Base-by-base conservation (phyloP, 2,329 filamentous ascomycete species). In the Curvularia sp. region DNA sequence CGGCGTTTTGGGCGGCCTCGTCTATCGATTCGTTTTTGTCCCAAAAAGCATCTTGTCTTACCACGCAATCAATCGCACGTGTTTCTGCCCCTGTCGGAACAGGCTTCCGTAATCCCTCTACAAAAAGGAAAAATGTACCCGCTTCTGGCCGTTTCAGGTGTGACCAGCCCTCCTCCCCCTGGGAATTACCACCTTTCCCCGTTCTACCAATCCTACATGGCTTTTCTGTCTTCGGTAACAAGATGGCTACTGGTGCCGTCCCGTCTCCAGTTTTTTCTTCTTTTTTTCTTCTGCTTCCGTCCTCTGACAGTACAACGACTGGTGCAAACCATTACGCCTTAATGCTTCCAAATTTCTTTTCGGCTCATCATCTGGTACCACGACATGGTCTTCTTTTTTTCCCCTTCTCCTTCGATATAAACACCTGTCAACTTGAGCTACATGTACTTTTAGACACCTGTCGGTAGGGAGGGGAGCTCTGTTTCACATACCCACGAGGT, bases 1-100 rank as follows among this genome's bases (percentile, higher is more conserved):
- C 61, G 74, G 74, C 74, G 74, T 76, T 76, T 74, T 62, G 57
- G 72, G 70, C 60, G 62, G 61, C 57, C 66, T 58, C 38, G 33
- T 50, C 57, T 66, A 57, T 63, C 47, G 57, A 64, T 58, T 68
- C 60, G 61, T 63, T 62, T 35, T 59, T 60, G 58, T 58, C 59
- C 63, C 31, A 22, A 46, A 58, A 58, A 52, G 62, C 65, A 66
- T 64, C 64, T 61, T 62, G 57, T 22, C 58, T 31, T 61, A 68
- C 69, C 63, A 69, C 33, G 33, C 30, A 64, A 68, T 64, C 30
- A 64, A 68, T 64, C 49, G 59, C 48, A 63, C 60, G 49, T 53
- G 51, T 55, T 65, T 65, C 60, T 31, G 28, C 48, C 61, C 55
- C 65, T 58, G 48, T 59, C 55, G 66, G 58, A 55, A 53, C 63